phyloP scores from a whole-genome alignment of 305 asterid species.

The Andrographis paniculata region DNA sequence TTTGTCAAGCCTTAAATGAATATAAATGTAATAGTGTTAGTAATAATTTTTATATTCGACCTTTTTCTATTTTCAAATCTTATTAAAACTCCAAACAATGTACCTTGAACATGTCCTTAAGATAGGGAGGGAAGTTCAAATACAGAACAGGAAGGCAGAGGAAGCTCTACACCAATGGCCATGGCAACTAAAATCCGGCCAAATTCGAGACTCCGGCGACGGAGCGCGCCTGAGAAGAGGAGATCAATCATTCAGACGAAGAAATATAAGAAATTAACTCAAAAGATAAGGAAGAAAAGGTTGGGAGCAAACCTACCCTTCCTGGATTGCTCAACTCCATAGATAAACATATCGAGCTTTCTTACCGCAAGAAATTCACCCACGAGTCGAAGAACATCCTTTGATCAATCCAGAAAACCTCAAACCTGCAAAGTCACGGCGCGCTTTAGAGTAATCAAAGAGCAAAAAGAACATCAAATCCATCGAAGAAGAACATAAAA shows the following conservation, averaged over 20 bases:
- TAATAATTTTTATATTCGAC: too few species aligned
- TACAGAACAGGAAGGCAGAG: slow-evolving; percentile 31
- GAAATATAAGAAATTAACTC: slow-evolving; percentile 17
- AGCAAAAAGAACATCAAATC: too few species aligned
- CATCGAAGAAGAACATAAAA: too few species aligned
- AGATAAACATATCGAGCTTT: slow-evolving; percentile 56
- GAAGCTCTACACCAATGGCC: slow-evolving; percentile 45
- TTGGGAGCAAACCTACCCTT: slow-evolving; percentile 45
- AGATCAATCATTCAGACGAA: too few species aligned
- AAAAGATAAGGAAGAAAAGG: slow-evolving; percentile 26
- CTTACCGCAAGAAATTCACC: slow-evolving; percentile 49
- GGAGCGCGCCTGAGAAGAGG: too few species aligned
- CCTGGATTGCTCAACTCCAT: slow-evolving; percentile 51
- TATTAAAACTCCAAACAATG: too few species aligned
- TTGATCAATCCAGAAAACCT: too few species aligned
- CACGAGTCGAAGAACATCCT: slow-evolving; percentile 34
- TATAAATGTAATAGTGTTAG: too few species aligned
- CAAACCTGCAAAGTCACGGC: too few species aligned
- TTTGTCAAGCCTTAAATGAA: too few species aligned
- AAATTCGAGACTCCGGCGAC: slow-evolving; percentile 39
- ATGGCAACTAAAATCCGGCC: slow-evolving; percentile 46
- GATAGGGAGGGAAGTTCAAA: slow-evolving; percentile 34
- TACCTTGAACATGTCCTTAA: slow-evolving; percentile 47
- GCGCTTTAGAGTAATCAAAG: too few species aligned
- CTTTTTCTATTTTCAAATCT: too few species aligned